phyloP scores from a whole-genome alignment of 2,329 filamentous ascomycete genomes.

The Bipolaris zeicola region DNA sequence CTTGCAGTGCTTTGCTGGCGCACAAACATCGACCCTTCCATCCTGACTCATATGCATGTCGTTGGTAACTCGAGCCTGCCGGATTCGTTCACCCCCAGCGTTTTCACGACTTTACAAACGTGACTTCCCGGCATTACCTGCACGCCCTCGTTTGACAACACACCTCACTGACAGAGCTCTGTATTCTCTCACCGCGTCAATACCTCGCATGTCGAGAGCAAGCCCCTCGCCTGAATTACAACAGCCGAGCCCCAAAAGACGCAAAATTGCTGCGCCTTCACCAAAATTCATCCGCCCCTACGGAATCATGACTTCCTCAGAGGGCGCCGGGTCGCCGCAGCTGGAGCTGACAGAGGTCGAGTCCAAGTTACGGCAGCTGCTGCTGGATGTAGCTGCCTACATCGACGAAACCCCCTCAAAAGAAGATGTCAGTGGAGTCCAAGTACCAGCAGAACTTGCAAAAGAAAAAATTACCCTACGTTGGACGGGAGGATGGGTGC shows the following conservation, averaged over 20 bases:
- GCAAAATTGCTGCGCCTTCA: conserved; percentile 27
- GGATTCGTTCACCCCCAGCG: conserved; percentile 35
- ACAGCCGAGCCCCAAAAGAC: conserved; percentile 40
- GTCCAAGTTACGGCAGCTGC: conserved; percentile 71
- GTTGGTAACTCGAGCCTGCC: conserved; percentile 38
- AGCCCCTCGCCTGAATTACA: conserved; percentile 26
- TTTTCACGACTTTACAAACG: conserved; percentile 29
- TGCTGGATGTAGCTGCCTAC: conserved; percentile 79
- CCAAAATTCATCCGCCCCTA: conserved; percentile 32
- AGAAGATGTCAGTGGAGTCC: conserved; percentile 36
- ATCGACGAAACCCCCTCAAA: conserved; percentile 57
- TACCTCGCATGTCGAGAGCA: conserved; percentile 41
- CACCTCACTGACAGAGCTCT: background rate
- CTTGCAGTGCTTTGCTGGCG: background rate
- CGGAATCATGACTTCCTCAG: conserved; percentile 36
- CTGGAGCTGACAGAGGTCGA: conserved; percentile 73
- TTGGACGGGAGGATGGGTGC: conserved; percentile 87
- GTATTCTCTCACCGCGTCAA: conserved; percentile 6
- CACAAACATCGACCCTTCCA: background rate
- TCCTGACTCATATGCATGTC: conserved; percentile 36
- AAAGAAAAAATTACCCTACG: conserved; percentile 63
- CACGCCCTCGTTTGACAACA: conserved; percentile 1
- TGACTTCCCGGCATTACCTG: conserved; percentile 20
- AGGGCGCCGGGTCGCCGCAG: conserved; percentile 22
- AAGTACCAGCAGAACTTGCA: conserved; percentile 53